Evolutionary conservation across 2,329 filamentous ascomycete genomes (phyloP), one percentile per base, ranked within the genome.

Genomic region (Ramularia endophylla): DNA sequence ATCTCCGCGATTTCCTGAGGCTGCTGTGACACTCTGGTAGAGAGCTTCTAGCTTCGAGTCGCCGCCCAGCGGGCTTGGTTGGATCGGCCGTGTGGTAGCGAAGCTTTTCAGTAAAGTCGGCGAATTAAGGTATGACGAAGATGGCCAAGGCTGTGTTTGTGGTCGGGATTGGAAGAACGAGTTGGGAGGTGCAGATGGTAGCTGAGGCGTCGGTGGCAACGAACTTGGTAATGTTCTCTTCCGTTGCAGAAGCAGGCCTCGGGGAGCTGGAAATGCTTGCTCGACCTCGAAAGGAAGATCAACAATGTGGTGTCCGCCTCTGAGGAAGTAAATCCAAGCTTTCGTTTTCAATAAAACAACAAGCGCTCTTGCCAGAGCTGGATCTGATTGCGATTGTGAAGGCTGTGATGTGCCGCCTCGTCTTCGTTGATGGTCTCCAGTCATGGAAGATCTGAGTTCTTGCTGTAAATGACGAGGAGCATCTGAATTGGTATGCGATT

Each of bases 281-380:
- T 95, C 87, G 30, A 95, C 85, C 65, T 97, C 89, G 59, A 98
- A 98, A 2, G 90, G 90, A 58, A 98, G 79, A 61, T 95, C 87
- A 35, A 97, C 75, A 44, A 95, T 79, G 73, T 98, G 86, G 59
- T 79, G 92, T 25, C 87, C 82, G 15, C 90, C 90, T 2, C 85
- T 79, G 27, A 97, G 75, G 61, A 94, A 95, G 70, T 89, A 94
- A 51, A 98, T 80, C 60, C 97, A 90, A 16, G 87, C 88, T 60
- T 97, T 90, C 0, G 87, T 89, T 65, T 86, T 89, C 51, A 98
- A 77, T 53, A 97, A 85, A 36, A 98, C 85, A 6, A 97, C 87
- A 47, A 98, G 68, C 4, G 90, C 88, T 60, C 56, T 44, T 15
- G 32, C 32, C 12, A 13, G 11, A 17, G 22, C n/a, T 12, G 1